Percentiles rank a stretch among this genome's conserved stretches.
These are phyloP conservation scores for Ambrosiella xylebori DNA, from an alignment of 2,329 filamentous ascomycete species.

Conservation along the genomic window DNA sequence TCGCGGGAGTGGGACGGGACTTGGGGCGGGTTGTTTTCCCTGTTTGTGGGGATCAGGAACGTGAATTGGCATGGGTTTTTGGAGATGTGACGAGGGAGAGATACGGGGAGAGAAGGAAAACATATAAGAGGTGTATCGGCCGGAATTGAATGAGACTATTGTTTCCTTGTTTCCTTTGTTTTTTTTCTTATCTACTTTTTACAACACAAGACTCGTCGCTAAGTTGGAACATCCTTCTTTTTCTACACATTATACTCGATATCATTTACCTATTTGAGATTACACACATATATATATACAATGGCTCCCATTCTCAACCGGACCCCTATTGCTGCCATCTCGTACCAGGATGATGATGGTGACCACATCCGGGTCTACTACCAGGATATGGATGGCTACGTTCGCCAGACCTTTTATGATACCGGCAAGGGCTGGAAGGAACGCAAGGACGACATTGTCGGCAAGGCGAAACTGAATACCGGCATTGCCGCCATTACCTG, in stretches of 20 bases:
- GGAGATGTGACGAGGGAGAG: no score
- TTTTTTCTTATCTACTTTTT: no score
- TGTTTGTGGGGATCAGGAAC: no score
- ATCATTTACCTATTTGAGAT: background rate
- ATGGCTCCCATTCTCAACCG: constrained; percentile 13
- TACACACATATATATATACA: background rate
- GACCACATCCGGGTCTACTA: constrained; percentile 13
- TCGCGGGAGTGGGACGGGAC: no score
- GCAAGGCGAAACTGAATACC: constrained; percentile 12
- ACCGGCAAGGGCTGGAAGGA: constrained; percentile 13
- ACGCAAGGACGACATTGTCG: constrained; percentile 9
- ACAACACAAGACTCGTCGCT: no score
- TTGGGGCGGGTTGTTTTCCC: no score
- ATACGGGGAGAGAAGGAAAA: no score
- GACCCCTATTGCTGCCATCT: constrained; percentile 11
- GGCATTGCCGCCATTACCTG: constrained; percentile 12
- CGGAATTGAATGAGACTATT: no score
- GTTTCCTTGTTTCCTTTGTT: no score
- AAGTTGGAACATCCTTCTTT: no score
- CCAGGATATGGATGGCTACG: constrained; percentile 13
- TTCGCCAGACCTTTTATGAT: constrained; percentile 12
- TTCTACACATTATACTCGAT: background rate
- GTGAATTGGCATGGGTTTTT: no score
- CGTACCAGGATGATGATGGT: constrained; percentile 12
- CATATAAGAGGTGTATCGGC: no score